These are phyloP conservation scores for Thielaviopsis ethacetica DNA, from an alignment of 2,329 filamentous ascomycete genomes.

Conservation along the genomic window DNA sequence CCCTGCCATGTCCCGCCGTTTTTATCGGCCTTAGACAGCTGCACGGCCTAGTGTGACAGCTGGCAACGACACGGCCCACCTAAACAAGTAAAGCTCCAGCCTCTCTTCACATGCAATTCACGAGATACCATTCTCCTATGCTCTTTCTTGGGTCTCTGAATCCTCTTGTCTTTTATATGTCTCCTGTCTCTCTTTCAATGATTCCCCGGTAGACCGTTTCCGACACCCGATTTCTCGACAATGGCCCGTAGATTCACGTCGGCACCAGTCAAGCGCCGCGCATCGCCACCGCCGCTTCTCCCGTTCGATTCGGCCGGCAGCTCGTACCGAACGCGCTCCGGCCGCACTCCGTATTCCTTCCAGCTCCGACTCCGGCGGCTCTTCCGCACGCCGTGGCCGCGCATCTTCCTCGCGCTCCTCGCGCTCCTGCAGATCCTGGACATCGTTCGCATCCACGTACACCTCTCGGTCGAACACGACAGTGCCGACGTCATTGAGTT, in stretches of 20 bases:
- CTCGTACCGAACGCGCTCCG: conserved; percentile 3
- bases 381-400: conserved; percentile 21
- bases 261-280: conserved; percentile 1
- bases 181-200: not conserved
- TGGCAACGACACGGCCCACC: not conserved
- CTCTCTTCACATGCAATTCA: not conserved
- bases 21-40: not conserved
- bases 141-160: not conserved
- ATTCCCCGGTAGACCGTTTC: not conserved
- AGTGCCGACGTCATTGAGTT: conserved; percentile 7
- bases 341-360: not conserved
- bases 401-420: conserved; percentile 21
- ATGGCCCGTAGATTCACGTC: not conserved
- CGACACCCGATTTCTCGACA: not conserved
- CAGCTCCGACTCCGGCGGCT: conserved; percentile 22
- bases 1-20: not conserved
- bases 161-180: not conserved
- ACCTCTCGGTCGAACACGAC: conserved; percentile 14
- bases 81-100: not conserved
- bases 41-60: not conserved
- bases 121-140: not conserved
- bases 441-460: conserved; percentile 22
- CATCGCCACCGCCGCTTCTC: conserved; percentile 10
- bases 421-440: conserved; percentile 24
- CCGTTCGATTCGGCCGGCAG: conserved; percentile 6